Percentiles rank a stretch among this genome's conserved stretches.
phyloP scores from a whole-genome alignment of 139 green algal genomes.

The Chlorella ohadii region DNA sequence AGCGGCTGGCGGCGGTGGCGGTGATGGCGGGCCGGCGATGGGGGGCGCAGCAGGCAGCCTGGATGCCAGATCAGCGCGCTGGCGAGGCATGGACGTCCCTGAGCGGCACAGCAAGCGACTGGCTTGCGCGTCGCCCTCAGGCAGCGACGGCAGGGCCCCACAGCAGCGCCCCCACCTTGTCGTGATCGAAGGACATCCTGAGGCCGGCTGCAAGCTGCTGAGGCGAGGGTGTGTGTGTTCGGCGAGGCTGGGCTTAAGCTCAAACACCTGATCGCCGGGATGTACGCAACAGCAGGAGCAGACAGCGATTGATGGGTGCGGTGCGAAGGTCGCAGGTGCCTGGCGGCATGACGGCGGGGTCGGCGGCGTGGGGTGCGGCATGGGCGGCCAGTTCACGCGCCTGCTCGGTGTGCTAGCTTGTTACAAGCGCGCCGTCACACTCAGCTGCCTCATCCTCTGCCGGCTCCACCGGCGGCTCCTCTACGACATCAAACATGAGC shows the following conservation, averaged over 20 bases:
- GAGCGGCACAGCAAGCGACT: not conserved
- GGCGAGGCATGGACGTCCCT: not conserved
- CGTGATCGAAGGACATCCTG: slow-evolving; percentile 30
- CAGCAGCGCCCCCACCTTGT: not conserved
- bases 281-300: no score
- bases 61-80: not conserved
- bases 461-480: not conserved
- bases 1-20: not conserved
- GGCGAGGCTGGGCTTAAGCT: no score
- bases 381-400: no score
- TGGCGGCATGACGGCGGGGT: no score
- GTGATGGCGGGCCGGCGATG: not conserved
- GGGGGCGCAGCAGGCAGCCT: not conserved
- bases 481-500: not conserved
- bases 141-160: not conserved
- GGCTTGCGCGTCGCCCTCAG: no score
- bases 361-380: no score
- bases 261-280: no score
- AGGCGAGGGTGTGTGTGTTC: no score
- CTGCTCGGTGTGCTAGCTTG: no score
- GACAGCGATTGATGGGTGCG: no score
- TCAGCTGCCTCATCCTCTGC: not conserved
- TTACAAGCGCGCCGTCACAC: not conserved
- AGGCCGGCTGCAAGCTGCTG: no score
- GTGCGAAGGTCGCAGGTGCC: no score